phyloP scores from a whole-genome alignment of 2,329 filamentous ascomycete genomes.

The Colletotrichum sp. region DNA sequence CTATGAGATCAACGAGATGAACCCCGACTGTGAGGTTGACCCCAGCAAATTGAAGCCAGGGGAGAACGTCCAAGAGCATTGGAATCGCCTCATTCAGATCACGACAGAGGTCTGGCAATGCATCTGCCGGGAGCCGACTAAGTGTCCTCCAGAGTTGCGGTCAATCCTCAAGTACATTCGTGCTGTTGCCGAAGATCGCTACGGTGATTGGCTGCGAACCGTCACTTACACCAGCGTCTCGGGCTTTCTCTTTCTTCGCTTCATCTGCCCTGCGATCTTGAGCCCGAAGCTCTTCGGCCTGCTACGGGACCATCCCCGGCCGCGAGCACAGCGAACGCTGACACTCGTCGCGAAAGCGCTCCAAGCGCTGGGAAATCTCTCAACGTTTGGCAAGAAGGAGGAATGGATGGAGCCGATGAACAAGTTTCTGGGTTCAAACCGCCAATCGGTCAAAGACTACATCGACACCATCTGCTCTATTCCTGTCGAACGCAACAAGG shows the following conservation, averaged over 20 bases:
- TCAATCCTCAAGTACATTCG: conserved; percentile 90
- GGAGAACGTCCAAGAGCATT: conserved; percentile 83
- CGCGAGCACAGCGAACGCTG: conserved; percentile 83
- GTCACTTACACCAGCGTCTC: conserved; percentile 94
- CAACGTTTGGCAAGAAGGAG: conserved; percentile 91
- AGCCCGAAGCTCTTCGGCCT: conserved; percentile 94
- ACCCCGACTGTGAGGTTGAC: conserved; percentile 94
- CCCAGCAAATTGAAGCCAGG: conserved; percentile 73
- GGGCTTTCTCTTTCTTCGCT: conserved; percentile 91
- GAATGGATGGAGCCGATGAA: conserved; percentile 99
- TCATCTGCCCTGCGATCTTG: conserved; percentile 95
- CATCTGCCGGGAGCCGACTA: conserved; percentile 76
- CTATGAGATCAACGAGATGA: conserved; percentile 85
- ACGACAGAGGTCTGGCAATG: conserved; percentile 87
- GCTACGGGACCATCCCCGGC: conserved; percentile 80
- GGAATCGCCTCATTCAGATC: conserved; percentile 75
- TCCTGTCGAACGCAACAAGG: conserved; percentile 69
- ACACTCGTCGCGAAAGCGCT: conserved; percentile 92
- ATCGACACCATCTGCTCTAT: conserved; percentile 88
- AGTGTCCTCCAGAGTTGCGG: conserved; percentile 81
- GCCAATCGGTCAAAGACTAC: conserved; percentile 83
- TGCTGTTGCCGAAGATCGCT: conserved; percentile 91
- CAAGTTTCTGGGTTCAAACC: conserved; percentile 76
- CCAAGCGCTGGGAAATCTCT: conserved; percentile 89
- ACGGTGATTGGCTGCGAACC: conserved; percentile 88